Conservation (phyloP, 139 green algal species). For the Chlorella sp. region DNA sequence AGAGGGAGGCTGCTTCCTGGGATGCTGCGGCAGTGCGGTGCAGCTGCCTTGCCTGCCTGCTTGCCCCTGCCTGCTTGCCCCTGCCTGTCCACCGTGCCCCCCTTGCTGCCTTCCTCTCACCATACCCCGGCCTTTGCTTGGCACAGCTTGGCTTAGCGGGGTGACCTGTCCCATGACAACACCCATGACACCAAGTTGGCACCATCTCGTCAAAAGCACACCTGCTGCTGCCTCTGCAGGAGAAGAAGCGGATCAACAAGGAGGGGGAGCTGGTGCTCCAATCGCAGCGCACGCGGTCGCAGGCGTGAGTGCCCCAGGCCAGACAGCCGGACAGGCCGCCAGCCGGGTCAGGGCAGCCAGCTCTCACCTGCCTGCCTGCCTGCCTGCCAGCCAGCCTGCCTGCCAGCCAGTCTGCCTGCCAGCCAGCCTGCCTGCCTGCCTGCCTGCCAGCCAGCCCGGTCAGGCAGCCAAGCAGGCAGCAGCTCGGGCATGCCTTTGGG, state of each 20-base stretch:
- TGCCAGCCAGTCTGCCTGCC: neutral
- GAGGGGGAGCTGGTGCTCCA: conserved; percentile 91
- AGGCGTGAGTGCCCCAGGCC: conserved; percentile 68
- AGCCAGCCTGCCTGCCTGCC: too few species aligned
- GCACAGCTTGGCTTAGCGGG: too few species aligned
- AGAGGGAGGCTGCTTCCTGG: too few species aligned
- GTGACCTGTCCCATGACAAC: too few species aligned
- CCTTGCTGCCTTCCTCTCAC: too few species aligned
- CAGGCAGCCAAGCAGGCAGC: too few species aligned
- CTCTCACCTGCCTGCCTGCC: too few species aligned
- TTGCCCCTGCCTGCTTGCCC: neutral
- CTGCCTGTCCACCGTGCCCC: neutral
- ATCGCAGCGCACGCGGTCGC: conserved; percentile 84
- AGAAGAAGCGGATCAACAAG: conserved; percentile 95
- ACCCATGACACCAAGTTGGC: too few species aligned
- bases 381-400: neutral
- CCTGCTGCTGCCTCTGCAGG: conserved; percentile 57
- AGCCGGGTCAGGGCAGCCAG: too few species aligned
- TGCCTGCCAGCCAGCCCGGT: too few species aligned
- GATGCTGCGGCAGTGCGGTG: neutral
- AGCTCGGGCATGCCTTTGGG: too few species aligned
- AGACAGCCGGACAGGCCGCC: neutral
- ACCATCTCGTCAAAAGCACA: too few species aligned
- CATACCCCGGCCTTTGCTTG: neutral
- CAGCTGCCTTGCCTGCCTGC: neutral